Conservation (phyloP, 129 eudicot genomes). For the Kitagawia praeruptora region DNA sequence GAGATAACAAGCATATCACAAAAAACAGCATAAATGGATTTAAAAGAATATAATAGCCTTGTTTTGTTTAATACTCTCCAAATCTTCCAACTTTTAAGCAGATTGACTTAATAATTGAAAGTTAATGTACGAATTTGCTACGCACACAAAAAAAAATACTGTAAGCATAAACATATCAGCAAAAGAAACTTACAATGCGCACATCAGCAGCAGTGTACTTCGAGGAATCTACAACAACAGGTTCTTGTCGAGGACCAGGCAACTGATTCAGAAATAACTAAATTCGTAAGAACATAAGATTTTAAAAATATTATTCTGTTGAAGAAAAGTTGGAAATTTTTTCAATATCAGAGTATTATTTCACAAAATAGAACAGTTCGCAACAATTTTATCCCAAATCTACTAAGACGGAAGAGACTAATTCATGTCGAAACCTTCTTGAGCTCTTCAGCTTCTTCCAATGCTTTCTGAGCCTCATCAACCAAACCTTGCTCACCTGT, state of each 20-base stretch:
- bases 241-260: slow-evolving; percentile 65
- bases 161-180: not conserved
- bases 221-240: slow-evolving; percentile 52
- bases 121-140: not conserved
- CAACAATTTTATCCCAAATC: not conserved
- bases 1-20: not conserved
- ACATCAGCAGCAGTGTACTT: slow-evolving; percentile 97
- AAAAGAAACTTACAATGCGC: slow-evolving; percentile 70
- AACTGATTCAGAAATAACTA: slow-evolving; percentile 36
- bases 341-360: not conserved
- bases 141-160: not conserved
- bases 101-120: not conserved
- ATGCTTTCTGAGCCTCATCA: slow-evolving; percentile 88
- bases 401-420: not conserved
- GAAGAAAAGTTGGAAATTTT: not conserved
- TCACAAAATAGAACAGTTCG: not conserved
- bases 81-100: not conserved
- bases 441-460: slow-evolving; percentile 98
- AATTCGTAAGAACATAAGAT: not conserved
- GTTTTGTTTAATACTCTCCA: not conserved
- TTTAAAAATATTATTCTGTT: not conserved
- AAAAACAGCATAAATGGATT: not conserved
- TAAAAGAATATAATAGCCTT: not conserved
- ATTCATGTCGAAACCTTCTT: slow-evolving; percentile 56
- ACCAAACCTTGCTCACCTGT: slow-evolving; percentile 96